phyloP scores from a whole-genome alignment of 169 alveolate species.

The Plasmodium blacklocki region DNA sequence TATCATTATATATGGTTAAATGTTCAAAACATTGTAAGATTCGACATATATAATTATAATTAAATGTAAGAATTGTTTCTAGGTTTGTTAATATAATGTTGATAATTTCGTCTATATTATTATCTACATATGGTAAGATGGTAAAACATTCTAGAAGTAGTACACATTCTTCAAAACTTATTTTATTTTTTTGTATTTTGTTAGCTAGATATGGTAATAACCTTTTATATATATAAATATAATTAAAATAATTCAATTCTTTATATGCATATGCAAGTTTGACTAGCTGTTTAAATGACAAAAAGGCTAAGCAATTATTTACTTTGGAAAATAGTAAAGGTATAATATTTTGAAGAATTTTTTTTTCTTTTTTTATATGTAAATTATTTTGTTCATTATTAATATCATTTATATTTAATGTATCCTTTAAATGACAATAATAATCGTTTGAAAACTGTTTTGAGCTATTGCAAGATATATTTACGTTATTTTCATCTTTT shows the following conservation, averaged over 20 bases:
- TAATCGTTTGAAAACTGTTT: too few relatives aligned
- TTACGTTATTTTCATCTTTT: too few relatives aligned
- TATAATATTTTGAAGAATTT: slow-evolving; percentile 4
- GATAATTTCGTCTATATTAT: slow-evolving; percentile 39
- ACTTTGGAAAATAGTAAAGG: slow-evolving; percentile 61
- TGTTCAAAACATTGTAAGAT: slow-evolving; percentile 13
- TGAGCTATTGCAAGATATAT: too few relatives aligned
- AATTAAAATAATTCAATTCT: slow-evolving; percentile 72
- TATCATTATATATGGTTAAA: slow-evolving; percentile 25
- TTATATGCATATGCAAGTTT: slow-evolving; percentile 45
- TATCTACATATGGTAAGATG: slow-evolving; percentile 50
- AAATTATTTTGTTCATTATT: background rate
- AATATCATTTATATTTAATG: background rate
- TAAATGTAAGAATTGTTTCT: slow-evolving; percentile 13
- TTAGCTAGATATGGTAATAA: slow-evolving; percentile 22
- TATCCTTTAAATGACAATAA: too few relatives aligned
- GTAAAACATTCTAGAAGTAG: slow-evolving; percentile 38
- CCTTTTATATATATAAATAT: slow-evolving; percentile 45
- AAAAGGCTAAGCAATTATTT: slow-evolving; percentile 66
- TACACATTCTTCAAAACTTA: slow-evolving; percentile 35
- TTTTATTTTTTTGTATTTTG: slow-evolving; percentile 33
- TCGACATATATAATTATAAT: slow-evolving; percentile 44
- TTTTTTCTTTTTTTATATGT: background rate
- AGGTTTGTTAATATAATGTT: slow-evolving; percentile 9
- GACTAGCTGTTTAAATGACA: slow-evolving; percentile 48